Conservation (phyloP, 1,284 basidiomycete species). For the Moesziomyces sp. region DNA sequence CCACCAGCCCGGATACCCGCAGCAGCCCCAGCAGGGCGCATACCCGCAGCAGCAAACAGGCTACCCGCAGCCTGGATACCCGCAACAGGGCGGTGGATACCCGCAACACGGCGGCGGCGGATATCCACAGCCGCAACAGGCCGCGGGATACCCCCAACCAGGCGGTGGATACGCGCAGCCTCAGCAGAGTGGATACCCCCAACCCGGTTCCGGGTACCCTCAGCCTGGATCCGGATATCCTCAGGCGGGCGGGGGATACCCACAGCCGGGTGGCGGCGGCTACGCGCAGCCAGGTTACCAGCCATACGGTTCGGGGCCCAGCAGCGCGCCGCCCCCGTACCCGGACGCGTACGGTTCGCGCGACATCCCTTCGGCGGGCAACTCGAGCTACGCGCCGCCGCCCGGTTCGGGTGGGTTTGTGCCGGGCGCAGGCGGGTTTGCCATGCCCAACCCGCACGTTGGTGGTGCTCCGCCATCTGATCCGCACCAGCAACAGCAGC, state of each 20-base stretch:
- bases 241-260: conserved; percentile 1
- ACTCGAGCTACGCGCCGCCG: conserved; percentile 4
- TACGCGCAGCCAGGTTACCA: conserved; percentile 8
- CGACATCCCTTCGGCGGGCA: conserved; percentile 3
- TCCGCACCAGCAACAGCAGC: conserved; percentile 7
- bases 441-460: conserved; percentile 39
- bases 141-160: background rate
- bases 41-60: conserved; percentile 9
- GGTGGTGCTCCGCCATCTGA: background rate
- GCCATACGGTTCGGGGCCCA: conserved; percentile 3
- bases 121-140: conserved; percentile 2
- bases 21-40: conserved; percentile 17
- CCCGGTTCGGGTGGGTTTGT: conserved; percentile 11
- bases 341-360: conserved; percentile 11
- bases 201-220: conserved; percentile 9
- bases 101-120: background rate
- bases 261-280: conserved; percentile 1
- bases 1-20: conserved; percentile 32
- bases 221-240: background rate
- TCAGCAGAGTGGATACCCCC: conserved; percentile 13
- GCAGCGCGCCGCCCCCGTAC: conserved; percentile 33
- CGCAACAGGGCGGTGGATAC: background rate
- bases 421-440: conserved; percentile 37
- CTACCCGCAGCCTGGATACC: conserved; percentile 1
- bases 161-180: background rate